Percentiles rank a stretch among this genome's conserved stretches.
Conservation (phyloP, 768 basidiomycete species). For the Lentinula boryana region DNA sequence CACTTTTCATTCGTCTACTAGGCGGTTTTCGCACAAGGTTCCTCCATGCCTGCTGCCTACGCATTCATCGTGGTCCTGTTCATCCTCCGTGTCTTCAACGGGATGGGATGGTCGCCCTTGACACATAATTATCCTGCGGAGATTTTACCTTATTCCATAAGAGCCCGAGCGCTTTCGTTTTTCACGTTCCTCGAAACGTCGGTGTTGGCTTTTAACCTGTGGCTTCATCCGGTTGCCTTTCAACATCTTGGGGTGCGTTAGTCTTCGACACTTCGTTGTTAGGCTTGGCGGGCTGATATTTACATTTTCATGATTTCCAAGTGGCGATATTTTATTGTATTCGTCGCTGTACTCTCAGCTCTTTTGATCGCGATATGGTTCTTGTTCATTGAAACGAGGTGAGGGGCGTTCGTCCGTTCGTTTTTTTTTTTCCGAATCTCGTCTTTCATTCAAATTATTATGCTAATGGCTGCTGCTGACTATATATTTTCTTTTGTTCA, state of each 20-base stretch:
- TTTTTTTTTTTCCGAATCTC: background rate
- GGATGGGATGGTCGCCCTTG: background rate
- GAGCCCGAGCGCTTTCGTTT: background rate
- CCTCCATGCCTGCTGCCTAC: background rate
- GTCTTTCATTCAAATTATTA: no score
- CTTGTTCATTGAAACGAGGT: constrained; percentile 1
- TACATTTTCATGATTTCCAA: no score
- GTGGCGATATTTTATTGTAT: constrained; percentile 1
- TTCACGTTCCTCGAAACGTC: constrained; percentile 4
- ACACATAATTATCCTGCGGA: constrained; percentile 4
- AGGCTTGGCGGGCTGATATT: background rate
- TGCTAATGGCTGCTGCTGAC: no score
- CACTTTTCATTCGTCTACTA: background rate
- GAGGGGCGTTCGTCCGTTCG: no score
- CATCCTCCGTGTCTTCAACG: constrained; percentile 1
- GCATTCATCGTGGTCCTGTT: constrained; percentile 1
- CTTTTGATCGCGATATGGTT: background rate
- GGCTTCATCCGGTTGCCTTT: constrained; percentile 1
- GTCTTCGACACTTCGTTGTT: background rate
- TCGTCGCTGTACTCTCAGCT: background rate
- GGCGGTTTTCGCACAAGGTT: background rate
- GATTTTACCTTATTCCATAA: background rate
- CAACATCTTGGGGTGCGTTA: background rate
- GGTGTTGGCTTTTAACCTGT: background rate
- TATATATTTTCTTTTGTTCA: background rate